Evolutionary conservation across 495 filamentous ascomycete species (phyloP).

Genomic region (Cenococcum geophilum): DNA sequence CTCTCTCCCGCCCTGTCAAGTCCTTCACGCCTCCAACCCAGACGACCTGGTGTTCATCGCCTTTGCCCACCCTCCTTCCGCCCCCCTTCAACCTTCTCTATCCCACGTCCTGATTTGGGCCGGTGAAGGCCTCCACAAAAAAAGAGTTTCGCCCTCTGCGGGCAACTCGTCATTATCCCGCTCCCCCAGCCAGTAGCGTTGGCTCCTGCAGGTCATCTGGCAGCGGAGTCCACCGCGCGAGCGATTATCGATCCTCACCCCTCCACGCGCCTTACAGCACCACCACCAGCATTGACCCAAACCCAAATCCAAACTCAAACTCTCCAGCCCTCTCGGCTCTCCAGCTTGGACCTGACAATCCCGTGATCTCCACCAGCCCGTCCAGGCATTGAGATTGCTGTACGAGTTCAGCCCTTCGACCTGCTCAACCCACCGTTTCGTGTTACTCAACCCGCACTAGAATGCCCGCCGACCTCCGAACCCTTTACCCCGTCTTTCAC

Average conservation of each 20-base stretch:
- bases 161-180: background rate
- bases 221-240: constrained; percentile 22
- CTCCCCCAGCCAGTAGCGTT: constrained; percentile 15
- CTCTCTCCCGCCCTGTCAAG: no score
- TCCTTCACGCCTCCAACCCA: no score
- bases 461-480: constrained; percentile 23
- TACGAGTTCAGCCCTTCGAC: background rate
- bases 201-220: constrained; percentile 27
- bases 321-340: no score
- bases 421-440: background rate
- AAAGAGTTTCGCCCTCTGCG: background rate
- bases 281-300: constrained; percentile 6
- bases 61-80: background rate
- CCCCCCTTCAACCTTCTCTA: background rate
- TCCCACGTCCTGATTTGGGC: constrained; percentile 19
- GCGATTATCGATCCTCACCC: constrained; percentile 18
- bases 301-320: background rate
- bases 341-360: constrained; percentile 7
- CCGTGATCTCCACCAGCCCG: constrained; percentile 4
- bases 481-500: constrained; percentile 10
- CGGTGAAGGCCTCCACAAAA: background rate
- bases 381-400: background rate
- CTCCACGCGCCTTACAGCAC: constrained; percentile 13
- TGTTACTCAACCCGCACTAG: constrained; percentile 6
- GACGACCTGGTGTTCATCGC: no score